phyloP scores from a whole-genome alignment of 2,329 filamentous ascomycete species.

The Trichoderma sp. region DNA sequence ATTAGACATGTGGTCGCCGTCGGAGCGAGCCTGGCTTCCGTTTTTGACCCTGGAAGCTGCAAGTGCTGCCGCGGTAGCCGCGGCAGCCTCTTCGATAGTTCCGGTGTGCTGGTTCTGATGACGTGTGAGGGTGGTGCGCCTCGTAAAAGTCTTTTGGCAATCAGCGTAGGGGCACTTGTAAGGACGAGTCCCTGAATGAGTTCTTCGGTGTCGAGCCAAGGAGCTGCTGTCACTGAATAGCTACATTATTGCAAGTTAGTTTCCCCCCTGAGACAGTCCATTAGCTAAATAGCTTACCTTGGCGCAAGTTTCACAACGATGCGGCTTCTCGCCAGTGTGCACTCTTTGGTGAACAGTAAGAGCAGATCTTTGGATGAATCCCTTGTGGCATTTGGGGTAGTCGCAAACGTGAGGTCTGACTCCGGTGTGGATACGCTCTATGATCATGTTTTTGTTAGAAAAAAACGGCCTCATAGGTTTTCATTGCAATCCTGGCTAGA shows the following conservation, averaged over 20 bases:
- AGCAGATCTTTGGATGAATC: conserved; percentile 95
- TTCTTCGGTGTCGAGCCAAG: conserved; percentile 86
- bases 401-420: conserved; percentile 91
- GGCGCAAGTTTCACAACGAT: conserved; percentile 94
- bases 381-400: conserved; percentile 83
- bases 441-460: conserved; percentile 36
- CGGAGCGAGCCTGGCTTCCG: conserved; percentile 59
- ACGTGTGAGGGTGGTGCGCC: conserved; percentile 88
- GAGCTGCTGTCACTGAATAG: conserved; percentile 97
- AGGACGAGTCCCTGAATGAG: conserved; percentile 91
- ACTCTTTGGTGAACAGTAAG: conserved; percentile 94
- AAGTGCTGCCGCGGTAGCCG: conserved; percentile 82
- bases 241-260: conserved; percentile 37
- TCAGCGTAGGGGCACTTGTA: conserved; percentile 98
- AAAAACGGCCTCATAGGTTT: too few relatives aligned
- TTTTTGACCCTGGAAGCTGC: conserved; percentile 54
- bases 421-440: conserved; percentile 94
- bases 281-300: conserved; percentile 65
- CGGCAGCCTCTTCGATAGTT: conserved; percentile 90
- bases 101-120: conserved; percentile 96
- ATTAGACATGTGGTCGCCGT: conserved; percentile 70
- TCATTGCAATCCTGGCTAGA: not conserved
- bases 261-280: not conserved
- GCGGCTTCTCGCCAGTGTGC: conserved; percentile 96
- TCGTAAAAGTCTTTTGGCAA: conserved; percentile 97